phyloP scores from a whole-genome alignment of 2,329 filamentous ascomycete species.

The Aspergillus thermomutatus region DNA sequence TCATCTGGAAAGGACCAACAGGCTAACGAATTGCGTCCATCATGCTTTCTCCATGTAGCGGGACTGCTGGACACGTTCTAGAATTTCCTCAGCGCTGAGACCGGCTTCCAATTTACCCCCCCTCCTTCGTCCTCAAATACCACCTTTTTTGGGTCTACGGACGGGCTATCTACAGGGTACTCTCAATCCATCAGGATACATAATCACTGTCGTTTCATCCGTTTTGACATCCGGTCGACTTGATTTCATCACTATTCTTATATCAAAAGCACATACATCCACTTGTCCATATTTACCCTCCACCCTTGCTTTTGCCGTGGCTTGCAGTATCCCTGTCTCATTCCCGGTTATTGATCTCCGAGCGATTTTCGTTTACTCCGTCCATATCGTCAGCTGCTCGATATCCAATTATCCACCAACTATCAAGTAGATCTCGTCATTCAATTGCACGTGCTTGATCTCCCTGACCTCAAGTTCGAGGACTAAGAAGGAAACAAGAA shows the following conservation, averaged over 20 bases:
- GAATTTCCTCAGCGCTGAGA: neutral
- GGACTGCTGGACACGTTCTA: constrained; percentile 5
- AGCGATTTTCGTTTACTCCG: constrained; percentile 11
- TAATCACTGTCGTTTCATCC: neutral
- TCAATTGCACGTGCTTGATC: constrained; percentile 4
- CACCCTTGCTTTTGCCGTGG: constrained; percentile 1
- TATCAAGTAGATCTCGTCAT: constrained; percentile 12
- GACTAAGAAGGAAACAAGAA: neutral
- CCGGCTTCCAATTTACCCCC: neutral
- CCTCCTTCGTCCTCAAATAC: neutral
- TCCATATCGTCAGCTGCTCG: constrained; percentile 8
- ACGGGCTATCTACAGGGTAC: neutral
- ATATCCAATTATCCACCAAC: constrained; percentile 4
- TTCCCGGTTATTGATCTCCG: constrained; percentile 10
- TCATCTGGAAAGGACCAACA: neutral
- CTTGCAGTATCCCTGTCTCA: constrained; percentile 7
- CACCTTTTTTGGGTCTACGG: neutral
- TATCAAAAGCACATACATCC: constrained; percentile 4
- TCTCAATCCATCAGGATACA: neutral
- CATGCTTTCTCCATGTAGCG: constrained; percentile 9
- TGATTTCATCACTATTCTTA: constrained; percentile 9
- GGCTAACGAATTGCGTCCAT: constrained; percentile 4
- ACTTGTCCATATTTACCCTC: neutral
- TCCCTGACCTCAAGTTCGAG: neutral
- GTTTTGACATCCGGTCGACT: neutral